phyloP scores from a whole-genome alignment of 495 filamentous ascomycete genomes.

The Penicillium riverlandense region DNA sequence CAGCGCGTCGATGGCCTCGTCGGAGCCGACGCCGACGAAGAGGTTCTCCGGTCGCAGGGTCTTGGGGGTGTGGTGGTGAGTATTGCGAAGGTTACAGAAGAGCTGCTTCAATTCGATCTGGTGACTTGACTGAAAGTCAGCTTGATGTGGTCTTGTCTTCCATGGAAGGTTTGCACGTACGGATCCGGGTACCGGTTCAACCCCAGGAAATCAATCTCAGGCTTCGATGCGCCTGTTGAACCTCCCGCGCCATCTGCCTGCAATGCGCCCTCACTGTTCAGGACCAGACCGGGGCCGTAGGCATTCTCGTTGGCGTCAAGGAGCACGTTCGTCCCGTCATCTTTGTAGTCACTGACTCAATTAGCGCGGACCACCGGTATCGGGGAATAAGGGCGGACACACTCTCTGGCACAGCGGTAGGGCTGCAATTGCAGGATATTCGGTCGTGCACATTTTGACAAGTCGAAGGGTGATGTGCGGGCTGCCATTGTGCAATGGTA shows the following conservation, averaged over 20 bases:
- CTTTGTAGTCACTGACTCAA: conserved; percentile 85
- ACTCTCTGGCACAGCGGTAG: conserved; percentile 82
- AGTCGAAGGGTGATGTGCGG: conserved; percentile 53
- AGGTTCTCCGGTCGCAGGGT: conserved; percentile 74
- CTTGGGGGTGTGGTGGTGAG: conserved; percentile 68
- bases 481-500: conserved; percentile 29
- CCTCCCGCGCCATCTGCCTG: conserved; percentile 25
- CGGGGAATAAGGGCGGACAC: conserved; percentile 24
- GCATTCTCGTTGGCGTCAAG: conserved; percentile 98
- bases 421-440: conserved; percentile 80
- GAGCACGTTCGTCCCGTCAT: conserved; percentile 92
- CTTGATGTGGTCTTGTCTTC: background rate
- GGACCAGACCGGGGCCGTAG: conserved; percentile 67
- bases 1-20: conserved; percentile 93
- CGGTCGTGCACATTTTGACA: conserved; percentile 71
- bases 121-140: conserved; percentile 46
- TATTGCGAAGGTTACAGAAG: conserved; percentile 83
- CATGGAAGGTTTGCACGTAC: conserved; percentile 29
- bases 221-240: conserved; percentile 29
- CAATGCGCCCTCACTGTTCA: conserved; percentile 40
- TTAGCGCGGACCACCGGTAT: conserved; percentile 19
- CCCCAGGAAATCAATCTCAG: conserved; percentile 60
- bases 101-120: conserved; percentile 77
- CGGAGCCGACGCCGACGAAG: conserved; percentile 91
- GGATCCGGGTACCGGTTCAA: conserved; percentile 96